Evolutionary conservation across 148 eudicot species (phyloP).

Genomic region (Chenopodium quinoa): DNA sequence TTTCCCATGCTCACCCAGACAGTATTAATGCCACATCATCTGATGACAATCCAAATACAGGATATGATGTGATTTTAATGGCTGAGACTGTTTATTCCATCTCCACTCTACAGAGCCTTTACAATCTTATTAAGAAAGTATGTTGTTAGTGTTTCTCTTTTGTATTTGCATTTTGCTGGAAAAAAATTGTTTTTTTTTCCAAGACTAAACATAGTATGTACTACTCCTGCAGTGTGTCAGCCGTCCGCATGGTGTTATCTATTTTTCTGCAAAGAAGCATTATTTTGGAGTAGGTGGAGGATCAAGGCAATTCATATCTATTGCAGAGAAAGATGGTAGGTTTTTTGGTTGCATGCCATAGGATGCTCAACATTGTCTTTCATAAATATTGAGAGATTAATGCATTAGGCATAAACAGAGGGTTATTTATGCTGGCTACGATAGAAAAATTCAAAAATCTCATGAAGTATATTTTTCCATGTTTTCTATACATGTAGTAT

Average conservation of each 20-base stretch:
- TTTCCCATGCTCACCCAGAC: slow-evolving; percentile 40
- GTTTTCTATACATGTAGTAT: not conserved
- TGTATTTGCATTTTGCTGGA: not conserved
- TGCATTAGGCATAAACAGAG: too few relatives aligned
- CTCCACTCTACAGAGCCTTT: slow-evolving; percentile 60
- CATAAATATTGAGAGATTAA: not conserved
- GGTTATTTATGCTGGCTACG: not conserved
- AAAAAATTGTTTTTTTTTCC: too few relatives aligned
- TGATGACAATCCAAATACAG: slow-evolving; percentile 16
- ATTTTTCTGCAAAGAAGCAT: slow-evolving; percentile 93
- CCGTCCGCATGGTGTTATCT: slow-evolving; percentile 64
- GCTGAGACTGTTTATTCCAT: slow-evolving; percentile 96
- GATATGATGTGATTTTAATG: slow-evolving; percentile 93
- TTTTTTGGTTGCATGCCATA: not conserved
- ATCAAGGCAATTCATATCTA: slow-evolving; percentile 71
- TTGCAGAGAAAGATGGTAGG: slow-evolving; percentile 87
- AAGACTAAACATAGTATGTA: slow-evolving; percentile 3
- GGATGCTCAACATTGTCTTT: not conserved
- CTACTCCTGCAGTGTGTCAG: slow-evolving; percentile 53
- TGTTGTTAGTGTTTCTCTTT: slow-evolving; percentile 8
- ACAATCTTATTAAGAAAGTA: slow-evolving; percentile 77
- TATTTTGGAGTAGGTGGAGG: slow-evolving; percentile 99
- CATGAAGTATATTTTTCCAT: too few relatives aligned
- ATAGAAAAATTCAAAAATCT: not conserved
- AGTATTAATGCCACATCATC: slow-evolving; percentile 23